phyloP scores from a whole-genome alignment of 2,329 filamentous ascomycete species.

The Purpureocillium lavendulum region DNA sequence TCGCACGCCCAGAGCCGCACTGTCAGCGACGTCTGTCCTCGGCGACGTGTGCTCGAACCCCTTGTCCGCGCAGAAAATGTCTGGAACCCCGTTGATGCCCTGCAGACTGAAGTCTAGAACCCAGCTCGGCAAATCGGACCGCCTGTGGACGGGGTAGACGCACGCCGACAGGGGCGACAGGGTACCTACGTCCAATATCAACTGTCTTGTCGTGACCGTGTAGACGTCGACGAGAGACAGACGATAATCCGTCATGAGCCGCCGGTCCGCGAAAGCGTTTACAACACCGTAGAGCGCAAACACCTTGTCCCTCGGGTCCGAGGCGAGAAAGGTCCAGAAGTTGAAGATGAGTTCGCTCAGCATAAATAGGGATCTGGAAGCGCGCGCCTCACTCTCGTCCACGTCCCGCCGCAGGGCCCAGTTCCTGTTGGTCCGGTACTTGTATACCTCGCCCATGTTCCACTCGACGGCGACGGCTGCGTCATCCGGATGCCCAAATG shows the following conservation, averaged over 20 bases:
- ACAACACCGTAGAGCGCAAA: slow-evolving; percentile 15
- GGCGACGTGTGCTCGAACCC: slow-evolving; percentile 9
- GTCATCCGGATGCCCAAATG: slow-evolving; percentile 10
- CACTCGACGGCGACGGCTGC: slow-evolving; percentile 13
- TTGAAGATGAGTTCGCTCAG: slow-evolving; percentile 9
- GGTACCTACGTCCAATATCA: slow-evolving; percentile 10
- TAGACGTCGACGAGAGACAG: slow-evolving; percentile 12
- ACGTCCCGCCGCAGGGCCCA: slow-evolving; percentile 1
- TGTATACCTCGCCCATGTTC: slow-evolving; percentile 16
- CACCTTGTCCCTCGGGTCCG: slow-evolving; percentile 16
- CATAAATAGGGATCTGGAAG: slow-evolving; percentile 4
- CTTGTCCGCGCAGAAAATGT: slow-evolving; percentile 12
- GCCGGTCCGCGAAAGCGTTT: slow-evolving; percentile 10
- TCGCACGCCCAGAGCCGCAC: slow-evolving; percentile 3
- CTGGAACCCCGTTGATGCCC: slow-evolving; percentile 11
- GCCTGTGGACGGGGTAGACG: slow-evolving; percentile 5
- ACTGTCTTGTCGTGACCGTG: slow-evolving; percentile 10
- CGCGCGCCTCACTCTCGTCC: not conserved
- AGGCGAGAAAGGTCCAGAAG: slow-evolving; percentile 16
- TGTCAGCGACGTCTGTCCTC: slow-evolving; percentile 1
- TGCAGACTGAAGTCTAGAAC: slow-evolving; percentile 14
- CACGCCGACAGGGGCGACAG: slow-evolving; percentile 10
- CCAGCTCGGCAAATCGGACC: slow-evolving; percentile 12
- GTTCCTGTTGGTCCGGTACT: slow-evolving; percentile 10
- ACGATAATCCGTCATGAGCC: slow-evolving; percentile 12